phyloP scores from a whole-genome alignment of 768 basidiomycete genomes.

The Pulveroboletus sp. region DNA sequence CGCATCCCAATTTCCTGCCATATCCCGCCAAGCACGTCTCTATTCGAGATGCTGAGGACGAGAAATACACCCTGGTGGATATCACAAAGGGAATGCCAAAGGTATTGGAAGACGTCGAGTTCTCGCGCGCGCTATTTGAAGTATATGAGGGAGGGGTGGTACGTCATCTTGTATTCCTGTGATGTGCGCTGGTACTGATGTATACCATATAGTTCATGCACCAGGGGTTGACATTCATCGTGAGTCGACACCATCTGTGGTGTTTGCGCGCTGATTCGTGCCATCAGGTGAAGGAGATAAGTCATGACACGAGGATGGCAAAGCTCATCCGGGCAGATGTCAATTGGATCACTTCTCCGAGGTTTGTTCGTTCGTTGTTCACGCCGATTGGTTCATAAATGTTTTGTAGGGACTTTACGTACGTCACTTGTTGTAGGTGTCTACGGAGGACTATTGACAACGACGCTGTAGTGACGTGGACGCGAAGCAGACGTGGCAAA shows the following conservation, averaged over 20 bases:
- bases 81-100: conserved; percentile 38
- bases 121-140: conserved; percentile 81
- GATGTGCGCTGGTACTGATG: conserved; percentile 1
- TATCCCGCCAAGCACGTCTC: conserved; percentile 68
- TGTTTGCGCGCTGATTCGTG: conserved; percentile 1
- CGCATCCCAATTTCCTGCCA: conserved; percentile 74
- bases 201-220: conserved; percentile 64
- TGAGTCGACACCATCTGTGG: conserved; percentile 29
- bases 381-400: not conserved
- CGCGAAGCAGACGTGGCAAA: conserved; percentile 69
- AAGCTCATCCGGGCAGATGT: conserved; percentile 70
- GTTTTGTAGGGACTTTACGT: conserved; percentile 67
- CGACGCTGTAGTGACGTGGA: conserved; percentile 57
- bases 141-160: conserved; percentile 87
- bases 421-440: conserved; percentile 18
- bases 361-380: conserved; percentile 33
- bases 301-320: conserved; percentile 71
- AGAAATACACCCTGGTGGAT: conserved; percentile 72
- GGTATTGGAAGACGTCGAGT: conserved; percentile 78
- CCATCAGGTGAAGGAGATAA: conserved; percentile 66
- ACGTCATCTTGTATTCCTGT: conserved; percentile 13
- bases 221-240: conserved; percentile 78
- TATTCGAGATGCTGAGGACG: conserved; percentile 74
- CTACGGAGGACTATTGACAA: not conserved
- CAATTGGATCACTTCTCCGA: conserved; percentile 75